These are phyloP conservation scores for Hydrangea macrophylla DNA, from an alignment of 148 eudicot species.

Conservation along the genomic window DNA sequence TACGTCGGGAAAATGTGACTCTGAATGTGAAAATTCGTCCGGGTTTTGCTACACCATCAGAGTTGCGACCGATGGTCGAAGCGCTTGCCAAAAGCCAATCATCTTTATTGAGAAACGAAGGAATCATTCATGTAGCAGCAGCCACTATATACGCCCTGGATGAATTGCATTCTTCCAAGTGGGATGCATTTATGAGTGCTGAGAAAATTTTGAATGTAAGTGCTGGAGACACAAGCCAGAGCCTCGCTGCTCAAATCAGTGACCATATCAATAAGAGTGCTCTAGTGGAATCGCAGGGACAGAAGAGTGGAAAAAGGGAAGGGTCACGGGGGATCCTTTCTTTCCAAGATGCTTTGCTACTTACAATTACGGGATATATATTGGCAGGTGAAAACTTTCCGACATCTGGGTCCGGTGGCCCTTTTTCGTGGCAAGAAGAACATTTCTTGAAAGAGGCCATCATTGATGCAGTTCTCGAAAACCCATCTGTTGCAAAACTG, in stretches of 20 bases:
- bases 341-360: slow-evolving; percentile 74
- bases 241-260: slow-evolving; percentile 91
- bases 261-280: slow-evolving; percentile 84
- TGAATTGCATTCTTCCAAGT: slow-evolving; percentile 58
- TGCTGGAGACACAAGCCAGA: slow-evolving; percentile 92
- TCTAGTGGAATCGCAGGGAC: slow-evolving; percentile 43
- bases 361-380: slow-evolving; percentile 71
- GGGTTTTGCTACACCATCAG: slow-evolving; percentile 65
- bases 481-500: slow-evolving; percentile 58
- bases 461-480: slow-evolving; percentile 84
- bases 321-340: slow-evolving; percentile 61
- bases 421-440: slow-evolving; percentile 99
- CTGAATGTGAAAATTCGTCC: slow-evolving; percentile 65
- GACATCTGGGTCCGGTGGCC: slow-evolving; percentile 82
- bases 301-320: slow-evolving; percentile 24
- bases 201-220: slow-evolving; percentile 87
- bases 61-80: slow-evolving; percentile 57
- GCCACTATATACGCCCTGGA: slow-evolving; percentile 68
- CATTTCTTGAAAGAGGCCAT: slow-evolving; percentile 89
- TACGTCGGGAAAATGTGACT: slow-evolving; percentile 69
- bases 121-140: slow-evolving; percentile 78
- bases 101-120: slow-evolving; percentile 72
- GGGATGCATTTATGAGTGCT: slow-evolving; percentile 95
- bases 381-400: slow-evolving; percentile 95
- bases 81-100: slow-evolving; percentile 69